Evolutionary conservation across 805 yeast genomes (phyloP).

Genomic region (Yamadazyma nakazawae): DNA sequence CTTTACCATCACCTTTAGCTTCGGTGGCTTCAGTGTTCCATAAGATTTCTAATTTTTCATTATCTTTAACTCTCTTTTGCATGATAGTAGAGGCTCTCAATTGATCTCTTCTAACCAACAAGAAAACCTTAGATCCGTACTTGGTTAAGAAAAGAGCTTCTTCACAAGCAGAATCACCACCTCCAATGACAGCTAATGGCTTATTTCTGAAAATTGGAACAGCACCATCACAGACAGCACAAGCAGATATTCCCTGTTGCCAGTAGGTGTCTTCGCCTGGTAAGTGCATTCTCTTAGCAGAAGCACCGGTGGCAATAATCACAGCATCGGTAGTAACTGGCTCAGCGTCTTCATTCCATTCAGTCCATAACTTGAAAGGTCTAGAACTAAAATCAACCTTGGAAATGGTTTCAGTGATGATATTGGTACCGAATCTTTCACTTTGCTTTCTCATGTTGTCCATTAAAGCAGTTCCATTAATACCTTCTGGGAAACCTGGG

Average conservation of each 20-base stretch:
- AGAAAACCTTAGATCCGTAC: constrained; percentile 92
- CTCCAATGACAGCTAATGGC: constrained; percentile 97
- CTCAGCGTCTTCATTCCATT: constrained; percentile 86
- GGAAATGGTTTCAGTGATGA: constrained; percentile 92
- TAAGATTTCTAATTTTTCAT: constrained; percentile 87
- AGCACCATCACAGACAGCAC: constrained; percentile 99
- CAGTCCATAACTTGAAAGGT: constrained; percentile 97
- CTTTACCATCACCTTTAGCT: constrained; percentile 92
- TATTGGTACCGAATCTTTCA: constrained; percentile 82
- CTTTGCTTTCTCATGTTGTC: constrained; percentile 92
- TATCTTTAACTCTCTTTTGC: constrained; percentile 86
- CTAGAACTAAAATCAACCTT: constrained; percentile 83
- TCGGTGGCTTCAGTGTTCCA: constrained; percentile 82
- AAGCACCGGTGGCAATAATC: constrained; percentile 95
- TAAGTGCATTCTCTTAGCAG: constrained; percentile 88
- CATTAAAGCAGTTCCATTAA: constrained; percentile 85
- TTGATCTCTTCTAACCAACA: constrained; percentile 90
- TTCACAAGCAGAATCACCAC: constrained; percentile 99
- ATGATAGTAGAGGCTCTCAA: constrained; percentile 94
- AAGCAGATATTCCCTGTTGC: constrained; percentile 99
- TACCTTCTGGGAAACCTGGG: constrained; percentile 97
- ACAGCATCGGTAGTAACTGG: constrained; percentile 93
- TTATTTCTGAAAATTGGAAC: constrained; percentile 97
- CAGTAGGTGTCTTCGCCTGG: constrained; percentile 98
- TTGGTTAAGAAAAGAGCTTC: constrained; percentile 96